Evolutionary conservation across 345 rosid species (phyloP).

Genomic region (Moricandia moricandioides): DNA sequence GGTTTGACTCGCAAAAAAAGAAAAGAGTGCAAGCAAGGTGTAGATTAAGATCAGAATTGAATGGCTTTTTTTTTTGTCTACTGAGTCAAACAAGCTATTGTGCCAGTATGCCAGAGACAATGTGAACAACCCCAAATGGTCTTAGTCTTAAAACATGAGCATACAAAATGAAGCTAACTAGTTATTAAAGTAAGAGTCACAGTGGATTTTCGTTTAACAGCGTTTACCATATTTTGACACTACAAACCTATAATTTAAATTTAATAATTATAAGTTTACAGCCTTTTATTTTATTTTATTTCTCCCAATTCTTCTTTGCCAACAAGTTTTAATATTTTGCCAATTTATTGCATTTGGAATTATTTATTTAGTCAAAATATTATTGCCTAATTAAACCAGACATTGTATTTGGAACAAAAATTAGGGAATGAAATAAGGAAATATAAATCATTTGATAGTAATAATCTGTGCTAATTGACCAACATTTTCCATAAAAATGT

Average conservation of each 20-base stretch:
- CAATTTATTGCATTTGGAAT: not conserved
- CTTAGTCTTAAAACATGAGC: not conserved
- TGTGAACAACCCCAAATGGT: not conserved
- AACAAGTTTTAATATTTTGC: not conserved
- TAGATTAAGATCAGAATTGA: not conserved
- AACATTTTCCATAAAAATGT: not conserved
- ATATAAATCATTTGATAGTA: not conserved
- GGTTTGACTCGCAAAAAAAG: no score
- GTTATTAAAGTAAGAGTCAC: not conserved
- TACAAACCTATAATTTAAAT: not conserved
- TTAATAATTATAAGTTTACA: not conserved
- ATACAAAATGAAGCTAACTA: not conserved
- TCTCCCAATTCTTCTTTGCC: not conserved
- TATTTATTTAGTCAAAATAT: not conserved
- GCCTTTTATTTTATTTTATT: not conserved
- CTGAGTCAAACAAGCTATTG: not conserved
- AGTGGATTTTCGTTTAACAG: not conserved
- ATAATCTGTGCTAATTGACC: conserved; percentile 9
- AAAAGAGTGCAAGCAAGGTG: not conserved
- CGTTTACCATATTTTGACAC: not conserved
- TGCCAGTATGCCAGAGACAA: not conserved
- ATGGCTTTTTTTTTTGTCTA: not conserved
- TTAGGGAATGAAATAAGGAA: not conserved
- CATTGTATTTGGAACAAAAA: conserved; percentile 16
- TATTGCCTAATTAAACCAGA: conserved; percentile 22